Conservation (phyloP, 306 rosid species). For the Pachyrhizus erosus region DNA sequence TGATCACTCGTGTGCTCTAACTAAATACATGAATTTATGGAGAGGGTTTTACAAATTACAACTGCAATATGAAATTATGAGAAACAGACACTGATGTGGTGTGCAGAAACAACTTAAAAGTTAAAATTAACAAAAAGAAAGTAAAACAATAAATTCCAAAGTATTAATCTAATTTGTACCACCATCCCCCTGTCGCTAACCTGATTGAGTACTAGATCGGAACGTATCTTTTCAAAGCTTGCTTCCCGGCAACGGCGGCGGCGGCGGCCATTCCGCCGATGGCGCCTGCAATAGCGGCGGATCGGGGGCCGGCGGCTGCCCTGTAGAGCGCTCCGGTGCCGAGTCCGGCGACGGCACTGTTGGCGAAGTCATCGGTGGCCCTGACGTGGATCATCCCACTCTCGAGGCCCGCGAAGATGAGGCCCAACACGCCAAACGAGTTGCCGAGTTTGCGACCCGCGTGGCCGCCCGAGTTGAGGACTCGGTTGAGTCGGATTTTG, state of each 20-base stretch:
- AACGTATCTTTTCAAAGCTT: slow-evolving; percentile 62
- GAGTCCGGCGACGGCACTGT: slow-evolving; percentile 67
- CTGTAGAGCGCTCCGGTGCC: slow-evolving; percentile 73
- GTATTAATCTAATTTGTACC: not conserved
- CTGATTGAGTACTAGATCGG: slow-evolving; percentile 48
- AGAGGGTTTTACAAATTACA: slow-evolving; percentile 8
- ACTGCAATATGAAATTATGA: not conserved
- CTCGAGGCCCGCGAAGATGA: slow-evolving; percentile 67
- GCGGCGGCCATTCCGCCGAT: slow-evolving; percentile 73
- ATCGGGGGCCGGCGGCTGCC: slow-evolving; percentile 68
- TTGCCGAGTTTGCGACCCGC: slow-evolving; percentile 60
- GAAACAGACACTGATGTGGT: not conserved
- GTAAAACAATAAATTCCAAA: not conserved
- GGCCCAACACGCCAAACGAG: slow-evolving; percentile 64
- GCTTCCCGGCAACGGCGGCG: slow-evolving; percentile 66
- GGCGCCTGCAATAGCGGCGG: slow-evolving; percentile 76
- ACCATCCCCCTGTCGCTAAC: not conserved
- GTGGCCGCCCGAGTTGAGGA: slow-evolving; percentile 72
- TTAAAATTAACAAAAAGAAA: not conserved
- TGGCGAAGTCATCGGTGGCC: slow-evolving; percentile 62
- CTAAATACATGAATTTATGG: slow-evolving; percentile 25
- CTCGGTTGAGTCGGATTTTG: slow-evolving; percentile 68
- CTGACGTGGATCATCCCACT: slow-evolving; percentile 52
- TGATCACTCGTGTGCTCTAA: not conserved
- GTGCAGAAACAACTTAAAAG: not conserved